A percentile compares a stretch with the other conserved stretches of the same genome.
These are phyloP conservation scores for Backusella luteola DNA, from an alignment of 192 early-diverging fungal genomes.

Conservation along the genomic window DNA sequence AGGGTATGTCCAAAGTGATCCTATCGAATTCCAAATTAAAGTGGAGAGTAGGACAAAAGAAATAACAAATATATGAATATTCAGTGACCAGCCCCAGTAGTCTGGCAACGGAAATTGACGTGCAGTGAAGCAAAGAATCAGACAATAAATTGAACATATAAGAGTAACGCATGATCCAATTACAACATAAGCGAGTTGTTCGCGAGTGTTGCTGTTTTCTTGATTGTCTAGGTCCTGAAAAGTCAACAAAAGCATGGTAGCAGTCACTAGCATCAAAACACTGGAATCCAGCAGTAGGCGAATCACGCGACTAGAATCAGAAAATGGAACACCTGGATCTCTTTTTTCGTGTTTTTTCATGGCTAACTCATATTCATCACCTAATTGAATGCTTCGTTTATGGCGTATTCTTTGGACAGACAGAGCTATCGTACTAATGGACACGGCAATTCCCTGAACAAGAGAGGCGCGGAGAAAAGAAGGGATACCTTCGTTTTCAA, in stretches of 20 bases:
- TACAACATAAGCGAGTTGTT: not conserved
- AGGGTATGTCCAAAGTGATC: not conserved
- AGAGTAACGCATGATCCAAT: not conserved
- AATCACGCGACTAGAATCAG: not conserved
- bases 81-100: conserved; percentile 31
- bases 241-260: not conserved
- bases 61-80: conserved; percentile 29
- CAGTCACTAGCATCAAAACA: not conserved
- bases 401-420: not conserved
- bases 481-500: not conserved
- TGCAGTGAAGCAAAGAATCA: conserved; percentile 17
- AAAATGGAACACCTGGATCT: not conserved
- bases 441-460: not conserved
- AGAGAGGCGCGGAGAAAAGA: not conserved
- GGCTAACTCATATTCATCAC: not conserved
- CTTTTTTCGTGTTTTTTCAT: not conserved
- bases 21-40: not conserved
- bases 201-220: not conserved
- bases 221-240: not conserved
- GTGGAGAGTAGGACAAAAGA: not conserved
- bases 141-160: conserved; percentile 23
- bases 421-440: not conserved
- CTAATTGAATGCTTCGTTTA: not conserved
- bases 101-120: conserved; percentile 24
- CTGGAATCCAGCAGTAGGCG: not conserved